Base-by-base conservation (phyloP, 176 grass and related monocot species). In the Musa schizocarpa region DNA sequence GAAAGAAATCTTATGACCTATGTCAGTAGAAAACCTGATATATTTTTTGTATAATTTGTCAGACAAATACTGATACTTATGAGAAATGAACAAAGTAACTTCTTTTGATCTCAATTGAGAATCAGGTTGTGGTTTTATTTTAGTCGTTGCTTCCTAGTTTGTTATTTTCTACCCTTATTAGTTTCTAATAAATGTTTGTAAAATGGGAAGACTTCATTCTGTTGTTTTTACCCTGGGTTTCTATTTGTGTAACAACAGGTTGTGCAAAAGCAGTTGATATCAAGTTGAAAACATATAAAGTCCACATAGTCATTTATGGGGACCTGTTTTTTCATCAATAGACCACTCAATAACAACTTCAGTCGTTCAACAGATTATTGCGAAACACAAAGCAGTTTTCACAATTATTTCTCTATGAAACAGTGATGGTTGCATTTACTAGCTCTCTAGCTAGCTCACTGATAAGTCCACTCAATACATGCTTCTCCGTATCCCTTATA, bases 401-500 rank as follows among this genome's bases (percentile, higher is more conserved):
- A 61, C 55, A 66, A 0, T 68, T 68, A 13, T 43, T 29, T 43
- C 34, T 53, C 20, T 51, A 81, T 43, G 73, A 34, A 65, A 71
- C 11, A 69, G n/a, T n/a, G 73, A 81, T 26, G 76, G 65, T 53
- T 80, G 72, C 54, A 52, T 50, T 14, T 6, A 82, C 83, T 8
- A 99, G 82, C 58, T 99, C 88, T 82, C 82, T 89, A 51, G 84
- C 85, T 11, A 99, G 49, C 26, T 99, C 90, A 27, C 85, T 89
- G 23, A 99, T 89, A 59, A 99, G 87, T 64, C 84, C 82, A 63
- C 85, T 84, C 66, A 92, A 52, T 68, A 94, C 82, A 77, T 86
- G 87, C 75, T 84, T 99, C 62, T 91, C 88, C 49, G 91, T 56
- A 82, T 91, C 90, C 80, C 50, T 91, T 13, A 76, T 55, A 8